Percentiles rank a stretch among this genome's conserved stretches.
phyloP scores from a whole-genome alignment of 2,329 filamentous ascomycete species.

The Aspergillus novofumigatus region DNA sequence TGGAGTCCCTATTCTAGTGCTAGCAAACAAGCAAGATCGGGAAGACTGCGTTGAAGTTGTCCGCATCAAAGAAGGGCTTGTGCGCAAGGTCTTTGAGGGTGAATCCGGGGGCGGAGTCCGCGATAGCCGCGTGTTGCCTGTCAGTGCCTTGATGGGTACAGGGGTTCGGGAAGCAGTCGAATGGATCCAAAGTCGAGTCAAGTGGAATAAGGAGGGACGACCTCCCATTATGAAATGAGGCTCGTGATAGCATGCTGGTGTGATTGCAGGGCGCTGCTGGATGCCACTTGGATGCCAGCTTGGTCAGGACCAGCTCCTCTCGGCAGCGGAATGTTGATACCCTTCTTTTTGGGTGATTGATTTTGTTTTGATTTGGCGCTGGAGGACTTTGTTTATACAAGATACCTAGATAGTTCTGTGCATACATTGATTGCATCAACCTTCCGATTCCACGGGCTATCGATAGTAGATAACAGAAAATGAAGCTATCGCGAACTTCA shows the following conservation, averaged over 20 bases:
- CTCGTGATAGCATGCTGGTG: neutral
- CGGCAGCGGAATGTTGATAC: neutral
- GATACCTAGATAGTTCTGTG: constrained; percentile 11
- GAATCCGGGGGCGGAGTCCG: constrained; percentile 81
- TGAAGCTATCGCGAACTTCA: neutral
- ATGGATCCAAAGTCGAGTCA: constrained; percentile 86
- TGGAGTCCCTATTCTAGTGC: constrained; percentile 83
- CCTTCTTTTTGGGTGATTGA: neutral
- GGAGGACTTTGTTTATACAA: constrained; percentile 2
- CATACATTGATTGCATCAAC: neutral
- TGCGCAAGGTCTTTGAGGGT: constrained; percentile 92
- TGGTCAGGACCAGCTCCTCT: neutral
- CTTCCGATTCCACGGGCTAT: neutral
- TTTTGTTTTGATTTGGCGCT: constrained; percentile 5
- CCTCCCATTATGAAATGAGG: constrained; percentile 85
- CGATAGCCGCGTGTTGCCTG: constrained; percentile 84
- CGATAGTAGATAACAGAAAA: neutral
- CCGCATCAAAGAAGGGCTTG: constrained; percentile 91
- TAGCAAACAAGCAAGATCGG: constrained; percentile 96
- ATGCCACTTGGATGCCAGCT: neutral
- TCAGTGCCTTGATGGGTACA: constrained; percentile 76
- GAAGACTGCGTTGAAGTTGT: constrained; percentile 98
- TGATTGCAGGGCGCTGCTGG: neutral
- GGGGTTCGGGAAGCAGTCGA: constrained; percentile 95
- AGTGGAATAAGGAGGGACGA: constrained; percentile 92